These are phyloP conservation scores for Agrocybe praecox DNA, from an alignment of 768 basidiomycete genomes.

Conservation along the genomic window DNA sequence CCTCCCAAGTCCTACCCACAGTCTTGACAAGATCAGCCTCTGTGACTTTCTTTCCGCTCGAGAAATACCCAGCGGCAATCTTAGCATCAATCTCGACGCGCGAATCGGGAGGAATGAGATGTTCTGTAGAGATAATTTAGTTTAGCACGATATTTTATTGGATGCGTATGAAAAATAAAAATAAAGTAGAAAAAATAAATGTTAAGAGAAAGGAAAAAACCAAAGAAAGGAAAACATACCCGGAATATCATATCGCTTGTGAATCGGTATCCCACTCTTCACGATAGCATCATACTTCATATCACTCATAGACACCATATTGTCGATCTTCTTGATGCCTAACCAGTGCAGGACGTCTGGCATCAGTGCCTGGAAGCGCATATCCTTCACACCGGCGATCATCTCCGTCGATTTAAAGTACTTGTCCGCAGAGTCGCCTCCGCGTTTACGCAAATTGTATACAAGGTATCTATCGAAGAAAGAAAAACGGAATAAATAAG, in stretches of 20 bases:
- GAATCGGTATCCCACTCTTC: constrained; percentile 81
- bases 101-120: constrained; percentile 88
- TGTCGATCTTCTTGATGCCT: constrained; percentile 87
- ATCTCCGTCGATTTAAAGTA: constrained; percentile 95
- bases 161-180: no score
- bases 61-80: constrained; percentile 93
- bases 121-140: no score
- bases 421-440: constrained; percentile 88
- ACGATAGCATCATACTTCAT: constrained; percentile 98
- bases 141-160: no score
- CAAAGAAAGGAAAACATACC: constrained; percentile 39
- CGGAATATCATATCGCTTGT: constrained; percentile 85
- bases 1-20: constrained; percentile 89
- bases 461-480: constrained; percentile 79
- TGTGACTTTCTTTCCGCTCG: constrained; percentile 73
- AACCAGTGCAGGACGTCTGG: constrained; percentile 96
- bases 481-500: no score
- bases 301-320: constrained; percentile 90
- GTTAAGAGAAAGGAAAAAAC: not conserved
- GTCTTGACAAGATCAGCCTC: constrained; percentile 84
- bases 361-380: constrained; percentile 95
- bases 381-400: constrained; percentile 93
- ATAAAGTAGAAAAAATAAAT: not conserved
- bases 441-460: constrained; percentile 95
- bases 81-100: constrained; percentile 97